Base-by-base conservation (phyloP, 2,329 filamentous ascomycete genomes). In the Colletotrichum sp. region DNA sequence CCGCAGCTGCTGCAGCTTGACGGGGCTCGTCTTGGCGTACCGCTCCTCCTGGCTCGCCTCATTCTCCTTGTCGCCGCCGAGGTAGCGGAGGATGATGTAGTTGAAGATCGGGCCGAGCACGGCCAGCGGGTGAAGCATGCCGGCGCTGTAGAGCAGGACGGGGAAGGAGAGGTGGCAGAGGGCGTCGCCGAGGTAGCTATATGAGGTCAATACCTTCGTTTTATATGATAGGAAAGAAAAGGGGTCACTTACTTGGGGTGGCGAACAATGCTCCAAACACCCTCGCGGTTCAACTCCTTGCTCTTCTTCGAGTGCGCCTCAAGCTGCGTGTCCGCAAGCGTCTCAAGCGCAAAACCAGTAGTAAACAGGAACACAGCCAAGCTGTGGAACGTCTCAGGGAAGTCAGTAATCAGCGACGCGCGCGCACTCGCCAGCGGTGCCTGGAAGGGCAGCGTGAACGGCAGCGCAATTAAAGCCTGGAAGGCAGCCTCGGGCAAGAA, bases 241-340 rank as follows among this genome's bases (percentile, higher is more conserved):
- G 16, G 39, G 18, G 32, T 34, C 13, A 84, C 89, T 81, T 85
- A 92, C 90, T 92, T 92, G 1, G 91, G 91, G 82, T 92, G 90
- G 65, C 91, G 84, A 30, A 92, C 90, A 36, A 92, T 87, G 78
- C 89, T 90, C 90, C 90, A 92, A 34, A 93, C 91, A 15, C 90
- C 90, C n/a, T 90, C 86, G 16, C 88, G 87, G 18, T 85, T 84
- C 26, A 87, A 81, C 60, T 84, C 83, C 76, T 88, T 87, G 59
- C 64, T 76, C 70, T 74, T 69, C 24, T 21, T 57, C 6, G 74
- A 64, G 80, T 91, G 90, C 39, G 85, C 80, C 62, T 89, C 88
- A 16, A 92, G 84, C 80, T 92, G 91, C 64, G 84, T 84, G 79
- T 93, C 91, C 13, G 91, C 91, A 28, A 93, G 78, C 3, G 87